Percentiles rank a stretch among this genome's conserved stretches.
phyloP scores from a whole-genome alignment of 441 rosid species.

The Arabidopsis lyrata region DNA sequence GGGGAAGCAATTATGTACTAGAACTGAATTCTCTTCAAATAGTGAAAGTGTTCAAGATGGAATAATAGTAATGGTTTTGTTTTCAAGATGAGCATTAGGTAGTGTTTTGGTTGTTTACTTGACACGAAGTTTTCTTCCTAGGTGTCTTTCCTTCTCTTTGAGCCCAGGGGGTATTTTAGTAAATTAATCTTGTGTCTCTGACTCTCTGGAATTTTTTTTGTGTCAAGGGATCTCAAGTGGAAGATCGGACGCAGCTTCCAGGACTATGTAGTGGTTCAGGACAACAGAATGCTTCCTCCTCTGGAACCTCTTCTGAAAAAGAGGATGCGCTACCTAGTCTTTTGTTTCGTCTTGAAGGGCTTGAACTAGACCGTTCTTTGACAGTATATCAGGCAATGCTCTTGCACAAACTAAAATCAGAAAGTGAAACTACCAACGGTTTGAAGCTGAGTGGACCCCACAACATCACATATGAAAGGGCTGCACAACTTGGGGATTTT shows the following conservation, averaged over 20 bases:
- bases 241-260: slow-evolving; percentile 47
- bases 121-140: slow-evolving; percentile 18
- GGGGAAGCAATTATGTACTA: slow-evolving; percentile 44
- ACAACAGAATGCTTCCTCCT: slow-evolving; percentile 46
- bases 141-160: slow-evolving; percentile 20
- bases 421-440: slow-evolving; percentile 54
- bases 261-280: slow-evolving; percentile 39
- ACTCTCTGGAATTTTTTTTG: slow-evolving; percentile 34
- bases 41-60: not conserved
- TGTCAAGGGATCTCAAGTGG: slow-evolving; percentile 57
- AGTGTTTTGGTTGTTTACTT: slow-evolving; percentile 13
- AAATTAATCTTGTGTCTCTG: slow-evolving; percentile 28
- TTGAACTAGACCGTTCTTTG: slow-evolving; percentile 60
- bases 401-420: slow-evolving; percentile 69
- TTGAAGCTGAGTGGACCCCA: slow-evolving; percentile 68
- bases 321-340: slow-evolving; percentile 56
- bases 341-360: slow-evolving; percentile 75
- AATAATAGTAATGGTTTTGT: not conserved
- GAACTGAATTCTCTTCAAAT: slow-evolving; percentile 35
- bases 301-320: slow-evolving; percentile 49
- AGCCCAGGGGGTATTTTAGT: slow-evolving; percentile 13
- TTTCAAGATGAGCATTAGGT: not conserved
- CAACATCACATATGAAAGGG: slow-evolving; percentile 68
- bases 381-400: slow-evolving; percentile 89
- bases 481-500: slow-evolving; percentile 48